Conservation (phyloP, 495 filamentous ascomycete species). For the Bathelium albidoporum region DNA sequence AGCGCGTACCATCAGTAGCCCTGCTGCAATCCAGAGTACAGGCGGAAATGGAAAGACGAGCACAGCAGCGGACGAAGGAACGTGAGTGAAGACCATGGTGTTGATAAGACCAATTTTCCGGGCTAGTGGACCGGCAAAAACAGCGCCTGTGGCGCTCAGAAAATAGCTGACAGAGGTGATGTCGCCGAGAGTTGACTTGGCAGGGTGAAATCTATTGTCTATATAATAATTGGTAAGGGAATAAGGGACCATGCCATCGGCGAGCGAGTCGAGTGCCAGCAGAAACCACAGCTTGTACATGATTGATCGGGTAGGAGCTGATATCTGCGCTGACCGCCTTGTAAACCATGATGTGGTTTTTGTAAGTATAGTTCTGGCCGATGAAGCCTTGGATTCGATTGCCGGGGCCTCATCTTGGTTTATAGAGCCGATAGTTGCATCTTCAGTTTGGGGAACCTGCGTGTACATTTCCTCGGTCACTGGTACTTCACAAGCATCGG, state of each 20-base stretch:
- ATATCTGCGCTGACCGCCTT: slow-evolving; percentile 13
- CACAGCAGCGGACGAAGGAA: slow-evolving; percentile 63
- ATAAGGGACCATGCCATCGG: slow-evolving; percentile 62
- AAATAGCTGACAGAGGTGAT: neutral
- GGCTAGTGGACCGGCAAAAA: slow-evolving; percentile 64
- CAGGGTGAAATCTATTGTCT: neutral
- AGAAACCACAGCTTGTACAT: slow-evolving; percentile 63
- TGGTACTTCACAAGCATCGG: slow-evolving; percentile 45
- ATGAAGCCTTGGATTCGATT: neutral
- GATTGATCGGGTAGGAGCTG: slow-evolving; percentile 41
- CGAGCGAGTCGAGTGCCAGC: slow-evolving; percentile 67
- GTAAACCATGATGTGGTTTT: neutral
- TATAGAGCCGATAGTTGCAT: neutral
- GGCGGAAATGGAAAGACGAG: slow-evolving; percentile 53
- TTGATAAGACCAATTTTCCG: slow-evolving; percentile 67
- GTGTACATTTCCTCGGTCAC: slow-evolving; percentile 5
- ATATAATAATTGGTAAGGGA: slow-evolving; percentile 3
- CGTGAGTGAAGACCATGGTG: slow-evolving; percentile 79
- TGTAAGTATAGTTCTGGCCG: neutral
- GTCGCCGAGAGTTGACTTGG: neutral
- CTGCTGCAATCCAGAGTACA: slow-evolving; percentile 47
- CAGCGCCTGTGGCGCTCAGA: slow-evolving; percentile 21
- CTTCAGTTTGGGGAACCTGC: slow-evolving; percentile 14
- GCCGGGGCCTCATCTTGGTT: neutral
- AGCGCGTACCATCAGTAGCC: slow-evolving; percentile 49